Percentiles rank a stretch among this genome's conserved stretches.
Conservation (phyloP, 495 filamentous ascomycete genomes). For the Talaromyces adpressus region DNA sequence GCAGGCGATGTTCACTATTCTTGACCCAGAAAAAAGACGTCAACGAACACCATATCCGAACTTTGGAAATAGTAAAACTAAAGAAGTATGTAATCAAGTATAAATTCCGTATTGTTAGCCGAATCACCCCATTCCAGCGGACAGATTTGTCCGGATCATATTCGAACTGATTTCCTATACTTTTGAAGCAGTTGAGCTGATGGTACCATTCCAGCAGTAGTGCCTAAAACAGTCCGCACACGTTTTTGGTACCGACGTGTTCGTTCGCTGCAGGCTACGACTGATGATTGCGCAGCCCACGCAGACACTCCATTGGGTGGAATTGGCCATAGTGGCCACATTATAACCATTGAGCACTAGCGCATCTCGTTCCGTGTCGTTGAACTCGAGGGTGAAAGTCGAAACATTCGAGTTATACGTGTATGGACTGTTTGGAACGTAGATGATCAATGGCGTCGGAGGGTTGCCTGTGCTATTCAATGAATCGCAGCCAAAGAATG, state of each 20-base stretch:
- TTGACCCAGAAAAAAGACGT: too few relatives aligned
- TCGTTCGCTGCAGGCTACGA: slow-evolving; percentile 62
- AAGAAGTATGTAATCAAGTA: too few relatives aligned
- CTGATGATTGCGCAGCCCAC: slow-evolving; percentile 86
- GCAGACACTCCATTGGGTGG: slow-evolving; percentile 70
- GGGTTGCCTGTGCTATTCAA: slow-evolving; percentile 41
- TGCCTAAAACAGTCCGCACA: slow-evolving; percentile 68
- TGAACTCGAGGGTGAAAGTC: slow-evolving; percentile 61
- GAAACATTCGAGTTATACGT: slow-evolving; percentile 62
- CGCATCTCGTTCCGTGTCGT: slow-evolving; percentile 55
- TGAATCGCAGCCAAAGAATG: slow-evolving; percentile 87
- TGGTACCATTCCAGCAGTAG: slow-evolving; percentile 83
- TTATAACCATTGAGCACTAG: slow-evolving; percentile 83
- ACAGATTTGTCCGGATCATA: too few relatives aligned
- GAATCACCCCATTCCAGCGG: too few relatives aligned
- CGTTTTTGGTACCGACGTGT: slow-evolving; percentile 52
- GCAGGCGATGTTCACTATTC: too few relatives aligned
- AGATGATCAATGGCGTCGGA: slow-evolving; percentile 69
- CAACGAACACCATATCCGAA: too few relatives aligned
- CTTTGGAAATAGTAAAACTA: too few relatives aligned
- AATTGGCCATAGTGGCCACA: slow-evolving; percentile 74
- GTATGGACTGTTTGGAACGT: slow-evolving; percentile 86
- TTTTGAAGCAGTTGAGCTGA: slow-evolving; percentile 25
- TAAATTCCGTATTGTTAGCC: too few relatives aligned
- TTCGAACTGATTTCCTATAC: too few relatives aligned